phyloP scores from a whole-genome alignment of 345 rosid species.

The Syzygium aromaticum region DNA sequence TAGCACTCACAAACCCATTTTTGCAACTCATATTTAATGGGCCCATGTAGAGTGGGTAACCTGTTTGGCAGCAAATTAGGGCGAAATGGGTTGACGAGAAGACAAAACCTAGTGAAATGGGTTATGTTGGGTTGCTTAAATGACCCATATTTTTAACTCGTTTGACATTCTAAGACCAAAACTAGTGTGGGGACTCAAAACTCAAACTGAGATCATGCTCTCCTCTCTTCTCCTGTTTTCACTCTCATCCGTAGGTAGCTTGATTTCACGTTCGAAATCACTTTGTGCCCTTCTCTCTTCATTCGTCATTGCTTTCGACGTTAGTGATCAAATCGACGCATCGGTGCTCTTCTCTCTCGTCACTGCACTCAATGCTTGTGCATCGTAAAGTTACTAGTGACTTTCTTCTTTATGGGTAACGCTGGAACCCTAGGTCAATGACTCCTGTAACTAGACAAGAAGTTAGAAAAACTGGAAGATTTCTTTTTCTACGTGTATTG shows the following conservation, averaged over 20 bases:
- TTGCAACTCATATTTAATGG: neutral
- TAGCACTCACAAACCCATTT: neutral
- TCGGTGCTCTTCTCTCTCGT: neutral
- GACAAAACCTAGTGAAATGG: neutral
- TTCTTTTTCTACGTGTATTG: neutral
- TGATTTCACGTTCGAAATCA: neutral
- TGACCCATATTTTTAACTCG: neutral
- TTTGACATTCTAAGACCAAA: neutral
- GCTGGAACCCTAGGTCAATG: neutral
- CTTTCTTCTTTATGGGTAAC: neutral
- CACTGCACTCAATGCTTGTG: neutral
- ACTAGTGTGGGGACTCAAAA: neutral
- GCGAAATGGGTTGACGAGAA: neutral
- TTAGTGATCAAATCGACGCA: neutral
- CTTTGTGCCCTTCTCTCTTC: neutral
- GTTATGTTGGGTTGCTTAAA: neutral
- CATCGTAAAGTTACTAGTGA: neutral
- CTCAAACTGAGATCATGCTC: neutral
- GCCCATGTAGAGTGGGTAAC: neutral
- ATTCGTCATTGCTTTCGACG: neutral
- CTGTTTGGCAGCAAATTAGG: neutral
- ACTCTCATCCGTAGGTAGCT: neutral
- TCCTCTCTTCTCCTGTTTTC: neutral
- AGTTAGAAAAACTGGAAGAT: neutral
- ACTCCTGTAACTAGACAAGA: neutral